Percentiles rank a stretch among this genome's conserved stretches.
Conservation (phyloP, 2,329 filamentous ascomycete species). For the Mycosphaerella arachidis region DNA sequence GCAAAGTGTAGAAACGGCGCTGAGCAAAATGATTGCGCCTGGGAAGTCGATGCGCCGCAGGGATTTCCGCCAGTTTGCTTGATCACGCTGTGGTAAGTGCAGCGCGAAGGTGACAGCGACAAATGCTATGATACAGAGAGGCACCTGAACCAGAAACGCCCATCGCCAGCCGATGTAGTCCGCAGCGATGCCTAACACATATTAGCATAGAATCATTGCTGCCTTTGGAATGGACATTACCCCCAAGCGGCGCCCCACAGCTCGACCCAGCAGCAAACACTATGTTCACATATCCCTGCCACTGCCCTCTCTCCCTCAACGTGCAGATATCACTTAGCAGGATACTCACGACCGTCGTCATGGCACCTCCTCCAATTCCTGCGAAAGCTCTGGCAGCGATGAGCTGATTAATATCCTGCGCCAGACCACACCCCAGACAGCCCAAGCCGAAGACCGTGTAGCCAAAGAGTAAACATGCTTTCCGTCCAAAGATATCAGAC, state of each 20-base stretch:
- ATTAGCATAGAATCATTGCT: not conserved
- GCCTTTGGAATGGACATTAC: conserved; percentile 40
- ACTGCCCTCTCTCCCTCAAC: conserved; percentile 64
- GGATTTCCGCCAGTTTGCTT: conserved; percentile 61
- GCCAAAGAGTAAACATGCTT: conserved; percentile 59
- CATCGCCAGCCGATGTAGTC: conserved; percentile 73
- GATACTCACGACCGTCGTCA: conserved; percentile 66
- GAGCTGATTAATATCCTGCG: conserved; percentile 60
- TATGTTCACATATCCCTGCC: conserved; percentile 71
- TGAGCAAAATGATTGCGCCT: conserved; percentile 62
- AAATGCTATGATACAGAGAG: conserved; percentile 63
- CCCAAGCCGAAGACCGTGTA: conserved; percentile 63
- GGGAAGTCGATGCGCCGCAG: conserved; percentile 67
- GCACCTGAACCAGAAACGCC: conserved; percentile 68
- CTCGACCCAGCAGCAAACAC: conserved; percentile 65
- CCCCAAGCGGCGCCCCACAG: conserved; percentile 65
- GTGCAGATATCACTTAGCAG: conserved; percentile 68
- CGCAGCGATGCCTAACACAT: conserved; percentile 43
- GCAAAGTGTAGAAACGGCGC: conserved; percentile 62
- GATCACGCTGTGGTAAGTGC: conserved; percentile 54
- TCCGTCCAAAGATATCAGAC: conserved; percentile 67
- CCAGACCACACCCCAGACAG: conserved; percentile 59
- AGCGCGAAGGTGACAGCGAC: conserved; percentile 59
- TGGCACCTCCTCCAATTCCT: conserved; percentile 66
- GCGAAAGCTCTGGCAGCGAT: conserved; percentile 61